A percentile compares a stretch with the other conserved stretches of the same genome.
Conservation (phyloP, 352 stramenopile genomes). For the Phytophthora cryptogea region DNA sequence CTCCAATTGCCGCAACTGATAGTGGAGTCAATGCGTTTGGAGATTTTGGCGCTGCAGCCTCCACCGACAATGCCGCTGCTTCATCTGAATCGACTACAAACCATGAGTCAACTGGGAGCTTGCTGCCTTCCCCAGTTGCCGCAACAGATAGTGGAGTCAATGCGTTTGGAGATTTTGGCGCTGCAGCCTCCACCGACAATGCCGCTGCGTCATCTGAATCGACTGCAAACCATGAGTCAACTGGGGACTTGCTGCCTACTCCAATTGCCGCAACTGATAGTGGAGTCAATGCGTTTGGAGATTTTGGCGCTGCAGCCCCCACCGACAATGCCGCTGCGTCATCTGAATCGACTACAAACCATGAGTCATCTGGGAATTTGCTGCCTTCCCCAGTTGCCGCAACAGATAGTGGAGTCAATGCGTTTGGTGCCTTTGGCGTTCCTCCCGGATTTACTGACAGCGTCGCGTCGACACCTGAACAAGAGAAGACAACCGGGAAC, state of each 20-base stretch:
- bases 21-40: slow-evolving; percentile 17
- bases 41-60: slow-evolving; percentile 20
- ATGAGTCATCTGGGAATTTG: slow-evolving; percentile 15
- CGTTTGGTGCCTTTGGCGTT: slow-evolving; percentile 22
- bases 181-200: slow-evolving; percentile 16
- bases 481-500: slow-evolving; percentile 15
- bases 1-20: slow-evolving; percentile 11
- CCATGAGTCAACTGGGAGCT: slow-evolving; percentile 11
- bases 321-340: slow-evolving; percentile 6
- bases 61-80: slow-evolving; percentile 6
- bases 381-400: slow-evolving; percentile 21
- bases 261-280: slow-evolving; percentile 8
- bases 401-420: slow-evolving; percentile 9
- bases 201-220: slow-evolving; percentile 7
- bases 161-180: slow-evolving; percentile 22
- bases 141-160: slow-evolving; percentile 17
- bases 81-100: slow-evolving; percentile 10
- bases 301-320: slow-evolving; percentile 20
- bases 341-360: slow-evolving; percentile 9
- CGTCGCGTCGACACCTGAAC: background rate
- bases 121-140: slow-evolving; percentile 22
- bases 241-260: slow-evolving; percentile 22
- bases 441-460: slow-evolving; percentile 12
- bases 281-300: slow-evolving; percentile 16
- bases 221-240: slow-evolving; percentile 7